Evolutionary conservation across 2,329 filamentous ascomycete species (phyloP), one percentile per base, ranked within the genome.

Genomic region (Celoporthe dispersa): DNA sequence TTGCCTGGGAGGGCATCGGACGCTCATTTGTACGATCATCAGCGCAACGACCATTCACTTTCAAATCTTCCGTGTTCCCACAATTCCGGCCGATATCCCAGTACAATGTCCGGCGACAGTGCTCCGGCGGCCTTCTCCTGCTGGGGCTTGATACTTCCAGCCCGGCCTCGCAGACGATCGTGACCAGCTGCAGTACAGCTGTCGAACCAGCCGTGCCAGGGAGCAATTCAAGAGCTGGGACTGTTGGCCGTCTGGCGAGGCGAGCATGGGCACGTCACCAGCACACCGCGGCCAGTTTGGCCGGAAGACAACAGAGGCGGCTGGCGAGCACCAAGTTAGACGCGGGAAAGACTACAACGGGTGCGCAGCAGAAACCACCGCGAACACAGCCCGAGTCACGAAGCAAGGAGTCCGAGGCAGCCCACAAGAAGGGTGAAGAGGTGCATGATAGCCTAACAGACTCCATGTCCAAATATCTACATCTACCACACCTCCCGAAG

Each of bases 391-490:
- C 72, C 35, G 76, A 74, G 22, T 63, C 60, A 31, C 55, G 73
- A 7, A 74, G 76, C 61, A 69, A 73, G 14, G 77, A 81, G 28
- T 68, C 77, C 28, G 83, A 85, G 72, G 82, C 84, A 6, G 16
- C 35, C 1, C 53, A 48, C n/a, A 68, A 37, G 55, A 64, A 35
- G 1, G 59, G 28, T 11, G 70, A 63, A 16, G 61, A 63, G 31
- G 68, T n/a, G 11, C 68, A 72, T 19, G 70, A 72, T 31, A 72
- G 68, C 3, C 81, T 87, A 60, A 80, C 84, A 22, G 79, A 83
- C 60, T 85, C 87, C 37, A 79, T 89, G 75, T 88, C 86, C 44
- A 88, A 88, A 74, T 91, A 91, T 74, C 76, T 89, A 11, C 85
- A 89, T 76, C 79, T 89, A 69, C 82, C 86, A 39, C 73, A 76